Evolutionary conservation across 495 filamentous ascomycete genomes (phyloP).

Genomic region (Penicillium desertorum): DNA sequence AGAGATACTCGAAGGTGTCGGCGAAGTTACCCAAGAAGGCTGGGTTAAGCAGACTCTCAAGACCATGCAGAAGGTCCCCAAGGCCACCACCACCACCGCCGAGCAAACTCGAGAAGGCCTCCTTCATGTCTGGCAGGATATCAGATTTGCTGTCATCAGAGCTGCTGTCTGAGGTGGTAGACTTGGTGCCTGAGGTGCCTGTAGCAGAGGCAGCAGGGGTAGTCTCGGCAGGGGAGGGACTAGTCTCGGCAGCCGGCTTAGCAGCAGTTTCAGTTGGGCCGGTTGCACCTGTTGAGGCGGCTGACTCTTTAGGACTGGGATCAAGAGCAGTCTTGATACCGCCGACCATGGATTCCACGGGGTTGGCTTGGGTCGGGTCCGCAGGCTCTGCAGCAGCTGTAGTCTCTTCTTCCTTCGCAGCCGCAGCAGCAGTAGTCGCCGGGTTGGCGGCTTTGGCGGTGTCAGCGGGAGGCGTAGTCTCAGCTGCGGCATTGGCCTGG

Average conservation of each 20-base stretch:
- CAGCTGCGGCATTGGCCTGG: conserved; percentile 12
- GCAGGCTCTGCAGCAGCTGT: conserved; percentile 3
- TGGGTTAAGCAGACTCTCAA: conserved; percentile 25
- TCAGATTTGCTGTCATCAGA: conserved; percentile 3
- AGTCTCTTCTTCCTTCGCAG: background rate
- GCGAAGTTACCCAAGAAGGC: conserved; percentile 30
- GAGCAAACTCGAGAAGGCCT: conserved; percentile 7
- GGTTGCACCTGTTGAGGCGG: background rate
- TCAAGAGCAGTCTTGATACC: background rate
- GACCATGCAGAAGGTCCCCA: conserved; percentile 14
- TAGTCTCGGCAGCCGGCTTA: conserved; percentile 1
- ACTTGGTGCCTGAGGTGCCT: conserved; percentile 7
- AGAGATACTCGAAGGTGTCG: conserved; percentile 37
- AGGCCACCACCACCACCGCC: conserved; percentile 6
- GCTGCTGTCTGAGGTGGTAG: conserved; percentile 12
- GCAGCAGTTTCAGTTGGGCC: conserved; percentile 1
- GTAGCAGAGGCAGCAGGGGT: conserved; percentile 1
- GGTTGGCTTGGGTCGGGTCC: background rate
- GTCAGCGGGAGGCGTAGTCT: conserved; percentile 1
- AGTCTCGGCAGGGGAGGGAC: background rate
- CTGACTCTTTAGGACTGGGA: background rate
- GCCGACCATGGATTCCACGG: conserved; percentile 2
- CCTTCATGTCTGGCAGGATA: background rate
- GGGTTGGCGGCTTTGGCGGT: conserved; percentile 3
- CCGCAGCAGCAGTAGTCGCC: conserved; percentile 1